These are phyloP conservation scores for Lactuca sativa DNA, from an alignment of 129 eudicot genomes.

Conservation along the genomic window DNA sequence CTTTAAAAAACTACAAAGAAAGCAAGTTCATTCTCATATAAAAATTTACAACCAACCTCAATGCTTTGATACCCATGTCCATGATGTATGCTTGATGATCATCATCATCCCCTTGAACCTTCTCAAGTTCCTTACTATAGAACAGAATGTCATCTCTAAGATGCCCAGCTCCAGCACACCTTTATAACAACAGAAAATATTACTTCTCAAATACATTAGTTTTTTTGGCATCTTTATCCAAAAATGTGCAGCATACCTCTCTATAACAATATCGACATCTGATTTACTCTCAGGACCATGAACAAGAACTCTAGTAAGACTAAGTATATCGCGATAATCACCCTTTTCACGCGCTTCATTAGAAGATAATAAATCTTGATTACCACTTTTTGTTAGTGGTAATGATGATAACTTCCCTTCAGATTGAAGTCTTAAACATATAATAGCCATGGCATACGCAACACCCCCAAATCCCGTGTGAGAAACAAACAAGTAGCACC, in stretches of 20 bases:
- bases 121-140: slow-evolving; percentile 69
- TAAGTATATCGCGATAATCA: slow-evolving; percentile 90
- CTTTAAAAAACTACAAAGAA: too few species aligned
- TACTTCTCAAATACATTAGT: not conserved
- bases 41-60: slow-evolving; percentile 57
- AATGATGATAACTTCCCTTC: slow-evolving; percentile 47
- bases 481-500: slow-evolving; percentile 85
- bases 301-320: slow-evolving; percentile 81
- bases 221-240: too few species aligned
- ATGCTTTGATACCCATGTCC: slow-evolving; percentile 89
- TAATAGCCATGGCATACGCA: slow-evolving; percentile 92
- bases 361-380: slow-evolving; percentile 18
- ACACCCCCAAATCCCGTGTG: slow-evolving; percentile 99
- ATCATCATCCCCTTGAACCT: slow-evolving; percentile 52
- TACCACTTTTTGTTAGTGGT: slow-evolving; percentile 23
- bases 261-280: slow-evolving; percentile 73
- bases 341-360: slow-evolving; percentile 74
- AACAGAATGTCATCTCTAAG: slow-evolving; percentile 72
- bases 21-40: too few species aligned
- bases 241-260: slow-evolving; percentile 51
- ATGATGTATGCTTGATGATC: slow-evolving; percentile 73
- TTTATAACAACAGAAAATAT: slow-evolving; percentile 23
- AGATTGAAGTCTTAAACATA: slow-evolving; percentile 76
- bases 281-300: slow-evolving; percentile 94
- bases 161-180: slow-evolving; percentile 99